These are phyloP conservation scores for Moniliophthora roreri DNA, from an alignment of 1,284 basidiomycete genomes.

Conservation along the genomic window DNA sequence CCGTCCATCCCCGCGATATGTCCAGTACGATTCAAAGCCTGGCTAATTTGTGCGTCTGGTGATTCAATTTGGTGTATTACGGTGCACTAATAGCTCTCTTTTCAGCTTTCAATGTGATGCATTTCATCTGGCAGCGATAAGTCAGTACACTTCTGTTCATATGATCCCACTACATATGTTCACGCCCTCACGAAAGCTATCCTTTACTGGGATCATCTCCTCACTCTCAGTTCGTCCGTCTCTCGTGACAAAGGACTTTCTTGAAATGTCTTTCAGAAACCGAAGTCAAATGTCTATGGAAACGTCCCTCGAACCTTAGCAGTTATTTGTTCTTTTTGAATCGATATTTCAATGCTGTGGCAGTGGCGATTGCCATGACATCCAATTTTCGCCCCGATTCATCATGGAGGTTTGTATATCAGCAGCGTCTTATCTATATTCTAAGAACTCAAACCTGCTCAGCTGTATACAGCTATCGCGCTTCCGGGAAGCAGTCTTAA, in stretches of 20 bases:
- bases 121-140: no score
- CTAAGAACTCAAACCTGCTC: no score
- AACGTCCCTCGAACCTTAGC: neutral
- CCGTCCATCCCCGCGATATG: no score
- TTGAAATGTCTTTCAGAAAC: neutral
- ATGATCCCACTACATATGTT: no score
- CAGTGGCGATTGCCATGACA: neutral
- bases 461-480: neutral
- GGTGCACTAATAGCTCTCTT: no score
- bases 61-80: no score
- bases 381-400: neutral
- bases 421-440: no score
- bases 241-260: neutral
- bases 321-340: constrained; percentile 6
- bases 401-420: no score
- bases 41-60: no score
- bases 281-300: constrained; percentile 5
- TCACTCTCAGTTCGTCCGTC: neutral
- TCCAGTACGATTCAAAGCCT: no score
- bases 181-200: neutral
- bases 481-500: neutral
- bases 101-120: no score
- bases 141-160: no score
- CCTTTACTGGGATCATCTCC: constrained; percentile 6
- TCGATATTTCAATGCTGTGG: constrained; percentile 5